Base-by-base conservation (phyloP, 2,329 filamentous ascomycete species). In the Penicillium vulpinum region DNA sequence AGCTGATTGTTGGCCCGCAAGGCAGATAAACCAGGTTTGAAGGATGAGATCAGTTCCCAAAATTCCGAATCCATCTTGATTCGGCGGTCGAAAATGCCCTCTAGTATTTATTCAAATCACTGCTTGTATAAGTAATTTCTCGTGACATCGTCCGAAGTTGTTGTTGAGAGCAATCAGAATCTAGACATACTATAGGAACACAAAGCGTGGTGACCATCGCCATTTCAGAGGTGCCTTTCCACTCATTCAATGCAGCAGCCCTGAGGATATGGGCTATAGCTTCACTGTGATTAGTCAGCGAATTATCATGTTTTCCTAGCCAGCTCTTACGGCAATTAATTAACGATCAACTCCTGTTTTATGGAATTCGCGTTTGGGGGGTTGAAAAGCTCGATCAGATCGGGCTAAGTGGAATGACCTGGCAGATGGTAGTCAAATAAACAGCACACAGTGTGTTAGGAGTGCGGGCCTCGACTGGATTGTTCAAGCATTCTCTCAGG, bases 371-470 rank as follows among this genome's bases (percentile, higher is more conserved):
- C n/a, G 18, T 9, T 31, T 8, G 3, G 15, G 21, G 22, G 13
- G 8, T 16, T n/a, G n/a, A n/a, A n/a, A n/a, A n/a, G n/a, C n/a
- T n/a, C 2, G 13, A n/a, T n/a, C 7, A 10, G n/a, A 3, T 31
- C 11, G 48, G 18, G 16, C 40, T 38, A 7, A 15, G 4, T 15
- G 16, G 6, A 15, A 28, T 41, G 52, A 70, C 69, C 66, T 72
- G 68, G 40, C 67, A 71, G 11, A 70, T 66, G 33, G 65, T 65
- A 38, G 71, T 62, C 6, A 71, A 51, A 26, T 70, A 65, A 26
- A 71, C 65, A 15, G 68, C 70, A 45, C 66, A 68, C 28, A 72
- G 56, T 2, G 68, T 70, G 46, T 70, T 63, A 7, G 65, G 48
- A 8, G 60, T 62, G 40, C 45, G 52, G 13, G 64, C 64, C 41